phyloP scores from a whole-genome alignment of 108 stramenopile species.

The Pseudonitzschia multistriata region DNA sequence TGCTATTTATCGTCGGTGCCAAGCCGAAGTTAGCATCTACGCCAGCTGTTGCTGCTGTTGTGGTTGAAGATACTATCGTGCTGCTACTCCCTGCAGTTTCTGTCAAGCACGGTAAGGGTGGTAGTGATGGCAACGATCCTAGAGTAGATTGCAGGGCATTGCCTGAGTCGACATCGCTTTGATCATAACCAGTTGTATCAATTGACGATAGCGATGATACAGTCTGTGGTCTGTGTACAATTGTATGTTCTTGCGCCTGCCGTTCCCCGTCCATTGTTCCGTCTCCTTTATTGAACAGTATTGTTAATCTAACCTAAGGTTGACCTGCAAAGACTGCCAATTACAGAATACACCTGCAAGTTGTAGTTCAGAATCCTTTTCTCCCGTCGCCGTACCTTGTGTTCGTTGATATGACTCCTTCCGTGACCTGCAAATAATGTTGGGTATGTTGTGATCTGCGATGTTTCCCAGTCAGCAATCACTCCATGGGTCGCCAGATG shows the following conservation, averaged over 20 bases:
- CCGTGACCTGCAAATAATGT: no score
- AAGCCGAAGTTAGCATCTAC: neutral
- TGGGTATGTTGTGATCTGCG: no score
- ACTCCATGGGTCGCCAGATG: no score
- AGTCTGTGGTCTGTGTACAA: neutral
- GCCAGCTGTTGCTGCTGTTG: neutral
- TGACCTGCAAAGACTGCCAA: neutral
- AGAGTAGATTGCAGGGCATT: conserved; percentile 12
- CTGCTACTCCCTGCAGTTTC: neutral
- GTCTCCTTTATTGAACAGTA: neutral
- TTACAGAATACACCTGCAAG: neutral
- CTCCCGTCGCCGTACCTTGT: no score
- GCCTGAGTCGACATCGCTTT: neutral
- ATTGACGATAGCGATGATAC: conserved; percentile 14
- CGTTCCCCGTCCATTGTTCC: neutral
- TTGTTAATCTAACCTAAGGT: neutral
- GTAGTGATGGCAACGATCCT: neutral
- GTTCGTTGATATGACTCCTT: no score
- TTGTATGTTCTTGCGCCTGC: neutral
- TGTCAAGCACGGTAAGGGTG: conserved; percentile 1
- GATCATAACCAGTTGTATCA: conserved; percentile 6
- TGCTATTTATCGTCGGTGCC: conserved; percentile 3
- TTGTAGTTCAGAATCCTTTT: no score
- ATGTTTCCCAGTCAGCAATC: no score
- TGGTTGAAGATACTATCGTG: neutral